Conservation (phyloP, 306 rosid species). For the Mimosa pudica region DNA sequence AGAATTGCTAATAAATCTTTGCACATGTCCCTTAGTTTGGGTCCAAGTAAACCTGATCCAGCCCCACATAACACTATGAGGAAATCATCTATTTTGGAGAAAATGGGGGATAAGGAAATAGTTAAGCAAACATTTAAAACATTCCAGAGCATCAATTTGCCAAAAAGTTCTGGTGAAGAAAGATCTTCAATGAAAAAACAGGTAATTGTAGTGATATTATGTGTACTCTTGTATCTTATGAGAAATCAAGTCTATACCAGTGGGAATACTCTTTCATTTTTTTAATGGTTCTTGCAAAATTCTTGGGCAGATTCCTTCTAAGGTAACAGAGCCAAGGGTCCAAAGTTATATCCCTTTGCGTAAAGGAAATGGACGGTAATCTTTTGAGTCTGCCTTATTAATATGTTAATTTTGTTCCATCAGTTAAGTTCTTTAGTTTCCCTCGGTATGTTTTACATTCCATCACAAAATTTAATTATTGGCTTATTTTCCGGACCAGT, state of each 20-base stretch:
- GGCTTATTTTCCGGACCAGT: neutral
- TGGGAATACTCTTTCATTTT: conserved; percentile 13
- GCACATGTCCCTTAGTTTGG: conserved; percentile 63
- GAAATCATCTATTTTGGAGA: conserved; percentile 73
- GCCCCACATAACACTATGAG: conserved; percentile 46
- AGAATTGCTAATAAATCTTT: conserved; percentile 53
- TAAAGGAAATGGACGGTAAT: conserved; percentile 62
- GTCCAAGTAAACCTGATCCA: conserved; percentile 47
- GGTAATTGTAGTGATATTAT: conserved; percentile 39
- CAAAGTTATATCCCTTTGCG: conserved; percentile 41
- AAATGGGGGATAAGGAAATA: conserved; percentile 82
- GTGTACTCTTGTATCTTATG: neutral
- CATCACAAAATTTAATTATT: neutral
- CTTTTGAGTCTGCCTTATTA: conserved; percentile 25
- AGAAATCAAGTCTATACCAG: neutral
- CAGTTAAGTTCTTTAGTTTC: neutral
- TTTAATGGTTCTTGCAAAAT: conserved; percentile 14
- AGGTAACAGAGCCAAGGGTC: conserved; percentile 50
- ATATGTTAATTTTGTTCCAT: conserved; percentile 7
- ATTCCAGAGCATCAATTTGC: conserved; percentile 63
- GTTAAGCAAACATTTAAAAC: conserved; percentile 79
- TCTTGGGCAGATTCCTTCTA: conserved; percentile 50
- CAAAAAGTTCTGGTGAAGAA: conserved; percentile 49
- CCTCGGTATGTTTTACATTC: neutral
- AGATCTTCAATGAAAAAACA: conserved; percentile 46